Evolutionary conservation across 192 early-diverging fungal genomes (phyloP), one percentile per base, ranked within the genome.

Genomic region (Mortierella hygrophila): DNA sequence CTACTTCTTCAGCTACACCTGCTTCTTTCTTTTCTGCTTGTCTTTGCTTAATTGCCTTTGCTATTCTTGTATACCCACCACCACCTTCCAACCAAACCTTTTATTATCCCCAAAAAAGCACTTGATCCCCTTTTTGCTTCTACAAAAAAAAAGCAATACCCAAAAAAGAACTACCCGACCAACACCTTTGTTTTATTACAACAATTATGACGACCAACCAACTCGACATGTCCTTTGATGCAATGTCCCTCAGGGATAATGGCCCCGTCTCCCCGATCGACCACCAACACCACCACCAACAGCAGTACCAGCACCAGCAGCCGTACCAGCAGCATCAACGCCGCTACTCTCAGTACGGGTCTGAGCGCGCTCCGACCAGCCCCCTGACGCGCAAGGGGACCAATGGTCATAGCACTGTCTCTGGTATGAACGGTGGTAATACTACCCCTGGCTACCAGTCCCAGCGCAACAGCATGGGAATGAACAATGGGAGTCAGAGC

Each of bases 201-300:
- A 21, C 18, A 44, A 65, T 70, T 32, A 86, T 86, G 84, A 81
- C 84, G 16, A 77, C 79, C 79, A 86, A 86, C 44, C 79, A 80
- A 60, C 84, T 86, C 63, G 84, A 86, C 72, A 86, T 86, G 84
- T 77, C 79, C 72, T 86, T 86, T 74, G 84, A 86, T 46, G 75
- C 84, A 69, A 70, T 86, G 79, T 77, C 78, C 40, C 78, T 86
- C 54, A 75, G 84, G 13, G 84, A 86, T 76, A 86, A 72, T n/a
- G 84, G 84, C 23, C 79, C 79, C 42, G 55, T 75, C 32, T 81
- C 84, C 23, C 84, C 84, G 13, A 74, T 86, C 8, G 84, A 86
- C 76, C 60, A 65, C 60, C 60, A 65, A 29, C 60, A 65, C 60
- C 60, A 32, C 57, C 75, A 85, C 23, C 76, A 83, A 11, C 68